These are phyloP conservation scores for Mycena galericulata DNA, from an alignment of 768 basidiomycete genomes.

Conservation along the genomic window DNA sequence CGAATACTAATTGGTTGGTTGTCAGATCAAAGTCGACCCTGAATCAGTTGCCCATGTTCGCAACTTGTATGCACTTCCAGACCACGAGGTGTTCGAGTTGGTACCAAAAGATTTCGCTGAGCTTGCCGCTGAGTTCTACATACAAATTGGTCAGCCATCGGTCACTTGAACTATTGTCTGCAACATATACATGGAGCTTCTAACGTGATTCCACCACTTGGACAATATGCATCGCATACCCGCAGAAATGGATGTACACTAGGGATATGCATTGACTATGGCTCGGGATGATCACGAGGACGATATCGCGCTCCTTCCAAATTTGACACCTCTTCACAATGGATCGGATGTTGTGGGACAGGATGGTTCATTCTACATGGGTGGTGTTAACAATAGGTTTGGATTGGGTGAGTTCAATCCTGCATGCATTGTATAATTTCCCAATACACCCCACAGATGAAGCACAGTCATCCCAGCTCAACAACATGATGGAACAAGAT, in stretches of 20 bases:
- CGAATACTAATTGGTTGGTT: too few relatives aligned
- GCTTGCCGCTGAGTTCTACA: too few relatives aligned
- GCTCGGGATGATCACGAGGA: neutral
- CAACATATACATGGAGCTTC: constrained; percentile 22
- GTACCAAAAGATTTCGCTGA: too few relatives aligned
- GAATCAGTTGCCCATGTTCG: constrained; percentile 31
- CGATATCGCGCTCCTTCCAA: neutral
- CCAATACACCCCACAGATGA: too few relatives aligned
- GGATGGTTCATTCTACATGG: neutral
- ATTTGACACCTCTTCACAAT: neutral
- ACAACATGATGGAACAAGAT: neutral
- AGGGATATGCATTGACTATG: constrained; percentile 1
- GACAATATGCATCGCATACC: neutral
- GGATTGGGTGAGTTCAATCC: too few relatives aligned
- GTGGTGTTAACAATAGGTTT: neutral
- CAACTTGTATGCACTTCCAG: constrained; percentile 28
- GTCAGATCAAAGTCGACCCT: constrained; percentile 30
- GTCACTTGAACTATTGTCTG: constrained; percentile 32
- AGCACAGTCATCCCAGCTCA: too few relatives aligned
- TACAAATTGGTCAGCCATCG: too few relatives aligned
- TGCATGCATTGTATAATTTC: too few relatives aligned
- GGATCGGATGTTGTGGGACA: neutral
- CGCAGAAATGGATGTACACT: neutral
- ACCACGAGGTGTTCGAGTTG: too few relatives aligned
- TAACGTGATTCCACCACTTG: constrained; percentile 1